Evolutionary conservation across 352 stramenopile species (phyloP).

Genomic region (Pythium periplocum): DNA sequence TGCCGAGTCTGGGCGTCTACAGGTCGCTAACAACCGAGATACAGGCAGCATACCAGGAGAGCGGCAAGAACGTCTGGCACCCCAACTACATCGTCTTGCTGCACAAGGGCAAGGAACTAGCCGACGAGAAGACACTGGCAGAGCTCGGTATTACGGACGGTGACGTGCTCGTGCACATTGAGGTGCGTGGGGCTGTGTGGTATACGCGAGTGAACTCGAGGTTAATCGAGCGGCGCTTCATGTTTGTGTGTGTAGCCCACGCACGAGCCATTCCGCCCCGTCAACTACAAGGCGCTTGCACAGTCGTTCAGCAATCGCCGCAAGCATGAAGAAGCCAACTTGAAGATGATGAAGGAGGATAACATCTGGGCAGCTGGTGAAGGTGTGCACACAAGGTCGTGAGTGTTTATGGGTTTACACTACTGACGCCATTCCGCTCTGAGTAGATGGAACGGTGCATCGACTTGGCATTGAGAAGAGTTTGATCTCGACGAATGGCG

Average conservation of each 20-base stretch:
- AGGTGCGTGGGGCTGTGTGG: constrained; percentile 23
- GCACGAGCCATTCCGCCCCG: constrained; percentile 81
- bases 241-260: constrained; percentile 22
- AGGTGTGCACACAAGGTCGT: constrained; percentile 10
- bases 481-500: constrained; percentile 57
- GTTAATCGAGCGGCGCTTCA: too few relatives aligned
- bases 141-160: constrained; percentile 69
- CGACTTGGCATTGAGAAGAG: constrained; percentile 81
- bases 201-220: too few relatives aligned
- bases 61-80: constrained; percentile 52
- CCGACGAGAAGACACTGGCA: constrained; percentile 82
- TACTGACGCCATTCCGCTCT: too few relatives aligned
- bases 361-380: constrained; percentile 81
- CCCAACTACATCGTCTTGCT: constrained; percentile 79
- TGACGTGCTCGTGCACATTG: constrained; percentile 82
- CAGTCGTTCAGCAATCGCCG: constrained; percentile 72
- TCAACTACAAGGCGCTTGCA: constrained; percentile 82
- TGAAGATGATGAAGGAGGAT: constrained; percentile 86
- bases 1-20: too few relatives aligned
- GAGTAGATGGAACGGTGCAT: constrained; percentile 69
- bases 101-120: constrained; percentile 82
- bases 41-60: constrained; percentile 66
- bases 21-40: too few relatives aligned
- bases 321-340: constrained; percentile 75
- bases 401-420: background rate